A percentile compares a stretch with the other conserved stretches of the same genome.
Evolutionary conservation across 1,284 basidiomycete genomes (phyloP).

Genomic region (Ustilago tritici): DNA sequence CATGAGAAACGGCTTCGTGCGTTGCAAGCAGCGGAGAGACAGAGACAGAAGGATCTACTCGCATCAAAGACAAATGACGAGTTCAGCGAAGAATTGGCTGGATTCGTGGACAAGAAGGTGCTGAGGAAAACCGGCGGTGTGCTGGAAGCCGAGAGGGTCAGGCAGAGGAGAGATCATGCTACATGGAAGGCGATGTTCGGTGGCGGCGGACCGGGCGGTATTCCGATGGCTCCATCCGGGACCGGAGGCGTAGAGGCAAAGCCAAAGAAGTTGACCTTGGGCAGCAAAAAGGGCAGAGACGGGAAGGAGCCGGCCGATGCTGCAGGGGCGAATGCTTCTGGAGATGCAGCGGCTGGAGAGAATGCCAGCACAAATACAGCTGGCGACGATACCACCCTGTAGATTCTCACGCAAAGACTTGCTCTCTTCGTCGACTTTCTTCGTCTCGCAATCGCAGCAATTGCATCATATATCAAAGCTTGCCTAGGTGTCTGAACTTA

Average conservation of each 20-base stretch:
- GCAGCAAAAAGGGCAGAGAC: slow-evolving; percentile 27
- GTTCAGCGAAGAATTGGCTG: slow-evolving; percentile 66
- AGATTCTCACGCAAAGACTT: background rate
- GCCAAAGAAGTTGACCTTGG: slow-evolving; percentile 52
- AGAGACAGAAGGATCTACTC: slow-evolving; percentile 60
- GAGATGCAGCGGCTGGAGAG: background rate
- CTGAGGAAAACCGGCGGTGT: slow-evolving; percentile 66
- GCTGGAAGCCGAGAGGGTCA: slow-evolving; percentile 63
- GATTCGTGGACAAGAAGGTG: slow-evolving; percentile 67
- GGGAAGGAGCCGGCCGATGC: background rate
- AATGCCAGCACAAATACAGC: slow-evolving; percentile 12
- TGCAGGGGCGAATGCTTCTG: background rate
- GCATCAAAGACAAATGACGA: slow-evolving; percentile 60
- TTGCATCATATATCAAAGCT: background rate
- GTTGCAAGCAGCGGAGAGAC: slow-evolving; percentile 64
- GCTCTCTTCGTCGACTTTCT: background rate
- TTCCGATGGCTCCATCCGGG: slow-evolving; percentile 29
- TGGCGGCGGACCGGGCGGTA: slow-evolving; percentile 50
- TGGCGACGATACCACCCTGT: slow-evolving; percentile 20
- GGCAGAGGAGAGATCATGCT: slow-evolving; percentile 64
- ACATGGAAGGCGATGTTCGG: slow-evolving; percentile 67
- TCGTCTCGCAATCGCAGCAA: slow-evolving; percentile 6
- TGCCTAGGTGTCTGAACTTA: background rate
- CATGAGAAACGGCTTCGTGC: slow-evolving; percentile 68
- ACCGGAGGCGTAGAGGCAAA: slow-evolving; percentile 27